Conservation (phyloP, 371 early-diverging fungal species). For the Mucor mucedo region DNA sequence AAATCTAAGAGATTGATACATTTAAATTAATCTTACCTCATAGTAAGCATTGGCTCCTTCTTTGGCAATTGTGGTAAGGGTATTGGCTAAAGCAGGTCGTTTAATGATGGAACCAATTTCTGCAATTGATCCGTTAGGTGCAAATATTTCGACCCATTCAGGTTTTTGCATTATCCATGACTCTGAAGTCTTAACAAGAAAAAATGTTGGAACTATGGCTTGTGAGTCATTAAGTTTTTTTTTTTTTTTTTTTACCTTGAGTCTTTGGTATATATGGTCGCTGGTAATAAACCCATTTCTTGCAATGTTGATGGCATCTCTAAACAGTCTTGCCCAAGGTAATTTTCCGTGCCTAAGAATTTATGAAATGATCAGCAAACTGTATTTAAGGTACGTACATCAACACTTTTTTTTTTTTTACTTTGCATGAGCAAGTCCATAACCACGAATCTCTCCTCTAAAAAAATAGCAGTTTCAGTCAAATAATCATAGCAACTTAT, state of each 20-base stretch:
- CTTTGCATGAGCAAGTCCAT: slow-evolving; percentile 77
- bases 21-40: slow-evolving; percentile 15
- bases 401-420: slow-evolving; percentile 8
- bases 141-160: slow-evolving; percentile 60
- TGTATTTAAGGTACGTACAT: not conserved
- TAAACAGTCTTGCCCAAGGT: slow-evolving; percentile 86
- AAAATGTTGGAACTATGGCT: too few species aligned
- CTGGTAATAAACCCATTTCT: slow-evolving; percentile 79
- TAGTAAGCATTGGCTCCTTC: slow-evolving; percentile 90
- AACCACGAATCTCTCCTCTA: slow-evolving; percentile 87
- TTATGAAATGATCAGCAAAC: too few species aligned
- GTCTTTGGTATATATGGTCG: slow-evolving; percentile 55
- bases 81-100: slow-evolving; percentile 75
- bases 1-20: too few species aligned
- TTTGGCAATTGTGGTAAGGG: slow-evolving; percentile 77
- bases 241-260: slow-evolving; percentile 40
- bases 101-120: slow-evolving; percentile 73
- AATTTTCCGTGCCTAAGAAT: slow-evolving; percentile 70
- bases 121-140: slow-evolving; percentile 67
- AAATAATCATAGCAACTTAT: too few species aligned
- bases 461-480: not conserved
- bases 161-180: slow-evolving; percentile 39
- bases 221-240: not conserved
- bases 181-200: slow-evolving; percentile 4
- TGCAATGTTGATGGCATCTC: slow-evolving; percentile 79